A percentile compares a stretch with the other conserved stretches of the same genome.
phyloP scores from a whole-genome alignment of 805 yeast species.

The Myxozyma geophila region DNA sequence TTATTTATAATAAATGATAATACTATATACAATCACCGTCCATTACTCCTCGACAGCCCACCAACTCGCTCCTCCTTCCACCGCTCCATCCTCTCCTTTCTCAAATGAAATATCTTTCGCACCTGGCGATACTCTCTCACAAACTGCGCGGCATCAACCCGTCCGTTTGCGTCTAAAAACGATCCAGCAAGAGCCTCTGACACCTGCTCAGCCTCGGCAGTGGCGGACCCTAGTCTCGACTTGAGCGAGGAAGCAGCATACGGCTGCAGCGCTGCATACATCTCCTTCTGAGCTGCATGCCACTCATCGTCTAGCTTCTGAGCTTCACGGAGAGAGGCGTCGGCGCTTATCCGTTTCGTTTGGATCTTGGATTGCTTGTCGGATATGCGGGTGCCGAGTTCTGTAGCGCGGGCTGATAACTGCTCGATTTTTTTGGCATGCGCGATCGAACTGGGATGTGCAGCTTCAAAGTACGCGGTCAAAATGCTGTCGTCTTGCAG shows the following conservation, averaged over 20 bases:
- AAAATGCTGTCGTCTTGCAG: conserved; percentile 9
- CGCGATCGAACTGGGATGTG: conserved; percentile 22
- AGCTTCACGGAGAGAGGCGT: conserved; percentile 16
- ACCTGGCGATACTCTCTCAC: conserved; percentile 50
- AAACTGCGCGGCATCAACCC: conserved; percentile 47
- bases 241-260: conserved; percentile 18
- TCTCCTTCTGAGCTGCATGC: conserved; percentile 24
- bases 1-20: not conserved
- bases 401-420: conserved; percentile 12
- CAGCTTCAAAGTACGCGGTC: conserved; percentile 20
- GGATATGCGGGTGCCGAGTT: conserved; percentile 16
- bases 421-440: conserved; percentile 14
- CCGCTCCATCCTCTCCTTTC: conserved; percentile 54
- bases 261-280: conserved; percentile 24
- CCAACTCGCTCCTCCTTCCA: conserved; percentile 53
- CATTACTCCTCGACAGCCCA: conserved; percentile 35
- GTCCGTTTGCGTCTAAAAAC: conserved; percentile 41
- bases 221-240: conserved; percentile 20
- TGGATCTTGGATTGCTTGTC: conserved; percentile 11
- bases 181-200: conserved; percentile 46
- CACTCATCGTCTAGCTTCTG: conserved; percentile 23
- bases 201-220: conserved; percentile 43
- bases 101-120: conserved; percentile 52
- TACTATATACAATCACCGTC: not conserved
- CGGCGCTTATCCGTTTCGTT: conserved; percentile 12